A percentile compares a stretch with the other conserved stretches of the same genome.
phyloP scores from a whole-genome alignment of 306 rosid species.

The Medicago truncatula region DNA sequence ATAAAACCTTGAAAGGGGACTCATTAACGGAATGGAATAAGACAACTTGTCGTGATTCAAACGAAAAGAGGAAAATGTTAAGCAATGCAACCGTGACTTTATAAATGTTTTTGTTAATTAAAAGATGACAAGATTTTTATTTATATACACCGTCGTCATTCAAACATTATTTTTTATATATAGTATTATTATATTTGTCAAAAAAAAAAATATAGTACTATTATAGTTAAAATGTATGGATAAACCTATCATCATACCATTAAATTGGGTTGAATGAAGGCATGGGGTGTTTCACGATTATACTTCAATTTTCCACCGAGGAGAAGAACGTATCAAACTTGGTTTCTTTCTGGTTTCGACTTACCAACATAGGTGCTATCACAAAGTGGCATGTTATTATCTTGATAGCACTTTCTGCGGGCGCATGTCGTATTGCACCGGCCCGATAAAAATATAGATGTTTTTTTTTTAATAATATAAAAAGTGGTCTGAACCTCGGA shows the following conservation, averaged over 20 bases:
- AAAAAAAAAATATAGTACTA: too few relatives aligned
- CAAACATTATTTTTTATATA: not conserved
- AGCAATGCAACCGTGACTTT: constrained; percentile 12
- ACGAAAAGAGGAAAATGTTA: not conserved
- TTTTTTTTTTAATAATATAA: too few relatives aligned
- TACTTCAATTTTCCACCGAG: not conserved
- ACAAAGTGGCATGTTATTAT: constrained; percentile 32
- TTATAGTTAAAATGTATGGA: not conserved
- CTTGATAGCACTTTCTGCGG: constrained; percentile 14
- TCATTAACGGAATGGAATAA: constrained; percentile 5
- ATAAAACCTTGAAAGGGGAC: constrained; percentile 8
- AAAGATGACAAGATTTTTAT: not conserved
- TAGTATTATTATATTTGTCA: too few relatives aligned
- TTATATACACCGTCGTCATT: not conserved
- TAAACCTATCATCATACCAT: not conserved
- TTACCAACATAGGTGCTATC: not conserved
- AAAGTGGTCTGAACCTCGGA: too few relatives aligned
- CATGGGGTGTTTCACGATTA: not conserved
- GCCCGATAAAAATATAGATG: too few relatives aligned
- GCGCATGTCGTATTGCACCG: constrained; percentile 13
- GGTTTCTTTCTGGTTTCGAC: constrained; percentile 20
- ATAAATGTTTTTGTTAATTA: not conserved
- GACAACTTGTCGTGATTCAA: constrained; percentile 27
- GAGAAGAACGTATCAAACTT: constrained; percentile 27
- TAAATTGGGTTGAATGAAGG: not conserved